Evolutionary conservation across 2,329 filamentous ascomycete species (phyloP).

Genomic region (Xylariaceae sp.): DNA sequence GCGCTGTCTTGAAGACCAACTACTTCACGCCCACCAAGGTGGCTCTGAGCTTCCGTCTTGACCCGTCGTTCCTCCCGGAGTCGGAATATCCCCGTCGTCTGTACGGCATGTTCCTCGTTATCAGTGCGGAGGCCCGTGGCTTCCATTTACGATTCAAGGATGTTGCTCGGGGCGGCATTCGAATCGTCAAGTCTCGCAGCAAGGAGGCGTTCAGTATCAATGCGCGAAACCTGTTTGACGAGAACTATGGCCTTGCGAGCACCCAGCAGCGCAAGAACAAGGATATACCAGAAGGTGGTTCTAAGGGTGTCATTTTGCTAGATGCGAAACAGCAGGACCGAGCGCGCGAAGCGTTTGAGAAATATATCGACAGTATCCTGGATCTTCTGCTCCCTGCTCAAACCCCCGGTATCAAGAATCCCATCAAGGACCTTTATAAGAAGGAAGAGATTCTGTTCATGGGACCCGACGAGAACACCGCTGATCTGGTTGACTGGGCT

Average conservation of each 20-base stretch:
- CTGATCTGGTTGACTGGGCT: constrained; percentile 96
- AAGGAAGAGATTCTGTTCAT: constrained; percentile 97
- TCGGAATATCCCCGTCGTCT: constrained; percentile 90
- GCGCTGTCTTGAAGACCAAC: constrained; percentile 91
- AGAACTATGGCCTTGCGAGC: constrained; percentile 97
- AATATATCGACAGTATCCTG: constrained; percentile 98
- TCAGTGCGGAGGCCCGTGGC: constrained; percentile 91
- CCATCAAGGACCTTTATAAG: constrained; percentile 89
- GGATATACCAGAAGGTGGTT: constrained; percentile 96
- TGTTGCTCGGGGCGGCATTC: constrained; percentile 92
- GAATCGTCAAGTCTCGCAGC: constrained; percentile 96
- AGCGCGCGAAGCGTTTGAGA: constrained; percentile 88
- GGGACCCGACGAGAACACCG: constrained; percentile 98
- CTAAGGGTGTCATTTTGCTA: constrained; percentile 94
- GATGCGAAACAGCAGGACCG: constrained; percentile 94
- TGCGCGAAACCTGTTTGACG: constrained; percentile 90
- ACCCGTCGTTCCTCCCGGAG: constrained; percentile 80
- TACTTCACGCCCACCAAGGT: constrained; percentile 97
- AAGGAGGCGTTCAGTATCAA: constrained; percentile 96
- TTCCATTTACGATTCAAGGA: constrained; percentile 98
- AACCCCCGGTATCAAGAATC: constrained; percentile 97
- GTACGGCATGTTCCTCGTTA: constrained; percentile 98
- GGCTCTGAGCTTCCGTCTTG: constrained; percentile 89
- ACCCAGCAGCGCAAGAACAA: constrained; percentile 99
- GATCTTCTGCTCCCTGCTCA: constrained; percentile 85